Conservation (phyloP, 768 basidiomycete genomes). For the Piloderma croceum region DNA sequence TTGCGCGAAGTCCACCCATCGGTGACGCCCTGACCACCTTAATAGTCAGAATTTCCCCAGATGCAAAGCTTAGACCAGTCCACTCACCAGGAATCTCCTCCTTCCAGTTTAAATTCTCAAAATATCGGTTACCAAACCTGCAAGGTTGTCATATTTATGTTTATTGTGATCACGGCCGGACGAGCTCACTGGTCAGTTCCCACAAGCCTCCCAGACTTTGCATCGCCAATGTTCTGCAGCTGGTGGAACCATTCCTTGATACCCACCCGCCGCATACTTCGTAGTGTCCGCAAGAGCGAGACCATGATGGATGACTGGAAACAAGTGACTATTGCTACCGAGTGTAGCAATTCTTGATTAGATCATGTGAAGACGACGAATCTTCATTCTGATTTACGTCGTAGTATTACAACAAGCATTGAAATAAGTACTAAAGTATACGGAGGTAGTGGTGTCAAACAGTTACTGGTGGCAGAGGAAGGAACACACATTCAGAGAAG, state of each 20-base stretch:
- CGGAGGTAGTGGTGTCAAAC: too few species aligned
- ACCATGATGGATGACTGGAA: constrained; percentile 49
- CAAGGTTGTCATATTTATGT: constrained; percentile 2
- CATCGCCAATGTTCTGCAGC: constrained; percentile 91
- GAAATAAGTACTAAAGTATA: too few species aligned
- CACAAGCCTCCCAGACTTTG: constrained; percentile 73
- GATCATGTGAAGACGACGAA: too few species aligned
- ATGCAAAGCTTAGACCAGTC: background rate
- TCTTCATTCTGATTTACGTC: too few species aligned
- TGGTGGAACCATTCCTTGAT: constrained; percentile 86
- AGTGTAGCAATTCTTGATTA: too few species aligned
- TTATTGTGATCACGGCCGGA: background rate
- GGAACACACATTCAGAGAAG: too few species aligned
- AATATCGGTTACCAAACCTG: constrained; percentile 93
- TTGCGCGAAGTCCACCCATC: constrained; percentile 94
- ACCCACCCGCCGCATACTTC: constrained; percentile 70
- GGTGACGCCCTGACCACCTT: constrained; percentile 67
- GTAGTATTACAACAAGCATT: too few species aligned
- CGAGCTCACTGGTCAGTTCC: constrained; percentile 80
- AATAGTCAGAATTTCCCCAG: background rate
- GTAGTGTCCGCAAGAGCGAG: constrained; percentile 70
- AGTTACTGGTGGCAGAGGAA: too few species aligned
- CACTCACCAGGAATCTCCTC: constrained; percentile 83
- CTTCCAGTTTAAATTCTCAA: constrained; percentile 80
- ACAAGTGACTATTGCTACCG: too few species aligned